Evolutionary conservation across 2,329 filamentous ascomycete species (phyloP).

Genomic region (Aspergillus ibericus): DNA sequence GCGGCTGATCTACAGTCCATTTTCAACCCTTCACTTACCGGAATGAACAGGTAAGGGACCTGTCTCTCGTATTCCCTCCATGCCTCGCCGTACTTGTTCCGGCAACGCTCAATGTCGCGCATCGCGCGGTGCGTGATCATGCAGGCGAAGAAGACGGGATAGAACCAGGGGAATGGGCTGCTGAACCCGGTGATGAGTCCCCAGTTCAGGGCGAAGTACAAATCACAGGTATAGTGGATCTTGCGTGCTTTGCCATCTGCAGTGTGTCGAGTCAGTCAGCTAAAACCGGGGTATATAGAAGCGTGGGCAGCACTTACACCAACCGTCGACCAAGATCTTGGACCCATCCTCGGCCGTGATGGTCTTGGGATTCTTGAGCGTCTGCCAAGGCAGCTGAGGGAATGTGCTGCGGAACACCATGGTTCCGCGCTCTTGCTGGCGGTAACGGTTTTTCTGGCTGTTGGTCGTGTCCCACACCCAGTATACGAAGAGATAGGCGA

Average conservation of each 20-base stretch:
- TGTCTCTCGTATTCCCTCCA: conserved; percentile 78
- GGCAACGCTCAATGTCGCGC: conserved; percentile 74
- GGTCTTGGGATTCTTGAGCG: conserved; percentile 74
- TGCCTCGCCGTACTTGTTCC: conserved; percentile 75
- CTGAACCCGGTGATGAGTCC: conserved; percentile 77
- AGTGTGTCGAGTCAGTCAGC: conserved; percentile 17
- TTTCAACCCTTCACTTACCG: conserved; percentile 46
- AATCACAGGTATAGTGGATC: conserved; percentile 77
- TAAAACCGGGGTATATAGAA: not conserved
- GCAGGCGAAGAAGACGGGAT: conserved; percentile 73
- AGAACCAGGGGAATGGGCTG: conserved; percentile 87
- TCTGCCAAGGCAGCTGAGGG: conserved; percentile 87
- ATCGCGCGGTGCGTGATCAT: conserved; percentile 80
- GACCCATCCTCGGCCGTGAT: conserved; percentile 73
- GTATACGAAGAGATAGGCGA: conserved; percentile 78
- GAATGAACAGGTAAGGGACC: conserved; percentile 84
- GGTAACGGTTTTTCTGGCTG: conserved; percentile 91
- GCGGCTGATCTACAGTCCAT: not conserved
- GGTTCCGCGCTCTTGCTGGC: conserved; percentile 73
- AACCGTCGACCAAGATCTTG: conserved; percentile 78
- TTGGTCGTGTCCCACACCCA: conserved; percentile 92
- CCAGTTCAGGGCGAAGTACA: conserved; percentile 76
- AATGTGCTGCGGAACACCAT: conserved; percentile 72
- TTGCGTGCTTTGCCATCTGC: conserved; percentile 71
- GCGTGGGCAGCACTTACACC: conserved; percentile 58